Evolutionary conservation across 1,139 yeast species (phyloP).

Genomic region (Yamadazyma spencermartinsiae): DNA sequence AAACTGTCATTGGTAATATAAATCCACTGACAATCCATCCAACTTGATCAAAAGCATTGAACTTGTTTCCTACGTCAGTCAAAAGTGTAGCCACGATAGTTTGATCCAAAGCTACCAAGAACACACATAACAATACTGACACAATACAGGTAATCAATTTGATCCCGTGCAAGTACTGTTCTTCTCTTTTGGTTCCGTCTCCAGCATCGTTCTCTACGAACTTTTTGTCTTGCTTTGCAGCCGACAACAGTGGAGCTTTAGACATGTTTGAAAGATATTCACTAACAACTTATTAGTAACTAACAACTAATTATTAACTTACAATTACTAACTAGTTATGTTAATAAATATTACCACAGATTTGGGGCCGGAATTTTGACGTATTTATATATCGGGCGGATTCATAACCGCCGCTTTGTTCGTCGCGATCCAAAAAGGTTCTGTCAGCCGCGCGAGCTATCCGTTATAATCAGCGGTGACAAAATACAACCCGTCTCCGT

Average conservation of each 20-base stretch:
- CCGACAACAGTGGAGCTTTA: not conserved
- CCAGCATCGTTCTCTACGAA: conserved; percentile 29
- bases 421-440: too few species aligned
- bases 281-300: too few species aligned
- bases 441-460: too few species aligned
- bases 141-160: conserved; percentile 27
- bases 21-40: conserved; percentile 67
- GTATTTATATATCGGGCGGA: too few species aligned
- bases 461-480: too few species aligned
- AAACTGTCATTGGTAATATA: conserved; percentile 42
- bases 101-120: conserved; percentile 42
- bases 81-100: conserved; percentile 41
- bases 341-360: too few species aligned
- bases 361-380: too few species aligned
- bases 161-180: conserved; percentile 35
- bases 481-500: too few species aligned
- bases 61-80: conserved; percentile 38
- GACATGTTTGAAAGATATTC: not conserved
- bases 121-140: conserved; percentile 31
- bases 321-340: too few species aligned
- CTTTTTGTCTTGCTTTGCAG: not conserved
- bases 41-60: conserved; percentile 48
- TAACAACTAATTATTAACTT: too few species aligned
- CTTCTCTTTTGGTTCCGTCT: conserved; percentile 42
- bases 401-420: too few species aligned